Evolutionary conservation across 1,284 basidiomycete genomes (phyloP).

Genomic region (Tremellales sp.): DNA sequence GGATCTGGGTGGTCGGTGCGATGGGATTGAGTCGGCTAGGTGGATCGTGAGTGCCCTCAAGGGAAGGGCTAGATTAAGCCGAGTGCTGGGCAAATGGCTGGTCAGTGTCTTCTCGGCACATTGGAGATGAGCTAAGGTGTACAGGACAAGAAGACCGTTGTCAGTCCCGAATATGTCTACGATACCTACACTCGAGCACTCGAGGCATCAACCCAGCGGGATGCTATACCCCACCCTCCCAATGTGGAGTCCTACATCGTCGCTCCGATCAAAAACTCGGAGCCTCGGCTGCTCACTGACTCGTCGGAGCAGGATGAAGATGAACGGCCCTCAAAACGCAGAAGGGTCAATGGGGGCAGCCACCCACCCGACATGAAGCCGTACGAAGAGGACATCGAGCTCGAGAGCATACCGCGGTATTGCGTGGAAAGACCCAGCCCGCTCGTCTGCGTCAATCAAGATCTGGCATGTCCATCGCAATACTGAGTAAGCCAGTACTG

Average conservation of each 20-base stretch:
- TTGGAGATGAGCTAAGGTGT: no score
- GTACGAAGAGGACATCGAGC: constrained; percentile 23
- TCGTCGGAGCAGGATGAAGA: not conserved
- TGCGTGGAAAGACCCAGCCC: constrained; percentile 38
- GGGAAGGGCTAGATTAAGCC: constrained; percentile 35
- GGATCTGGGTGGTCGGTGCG: constrained; percentile 39
- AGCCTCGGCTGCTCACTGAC: not conserved
- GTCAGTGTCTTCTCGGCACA: constrained; percentile 13
- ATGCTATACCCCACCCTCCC: constrained; percentile 8
- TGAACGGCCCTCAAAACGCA: not conserved
- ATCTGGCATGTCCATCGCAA: constrained; percentile 34
- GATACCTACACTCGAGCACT: constrained; percentile 26
- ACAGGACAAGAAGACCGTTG: constrained; percentile 23
- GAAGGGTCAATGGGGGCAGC: not conserved
- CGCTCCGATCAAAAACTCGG: not conserved
- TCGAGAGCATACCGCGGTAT: constrained; percentile 35
- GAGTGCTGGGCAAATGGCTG: constrained; percentile 25
- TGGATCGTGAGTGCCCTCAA: constrained; percentile 37
- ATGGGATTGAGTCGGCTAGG: constrained; percentile 18
- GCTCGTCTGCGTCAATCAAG: constrained; percentile 43
- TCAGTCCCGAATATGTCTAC: constrained; percentile 27
- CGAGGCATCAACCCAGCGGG: constrained; percentile 6
- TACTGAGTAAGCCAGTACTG: not conserved
- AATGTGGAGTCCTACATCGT: constrained; percentile 7
- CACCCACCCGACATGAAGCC: constrained; percentile 24